Evolutionary conservation across 1,139 yeast species (phyloP).

Genomic region (Sugiyamaella novakii): DNA sequence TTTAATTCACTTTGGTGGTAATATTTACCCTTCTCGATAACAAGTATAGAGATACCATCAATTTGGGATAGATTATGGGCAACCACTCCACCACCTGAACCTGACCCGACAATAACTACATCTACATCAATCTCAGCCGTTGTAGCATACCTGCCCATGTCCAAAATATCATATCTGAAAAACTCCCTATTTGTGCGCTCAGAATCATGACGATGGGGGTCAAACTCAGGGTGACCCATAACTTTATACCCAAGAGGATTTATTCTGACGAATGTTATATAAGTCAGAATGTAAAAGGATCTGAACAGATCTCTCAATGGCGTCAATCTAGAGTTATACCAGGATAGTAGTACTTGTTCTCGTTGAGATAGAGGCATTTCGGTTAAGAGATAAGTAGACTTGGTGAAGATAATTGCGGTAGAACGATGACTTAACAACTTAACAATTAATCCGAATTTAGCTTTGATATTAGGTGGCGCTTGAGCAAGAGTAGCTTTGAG

Average conservation of each 20-base stretch:
- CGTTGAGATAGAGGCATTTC: conserved; percentile 34
- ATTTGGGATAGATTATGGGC: conserved; percentile 51
- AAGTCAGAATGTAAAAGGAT: conserved; percentile 25
- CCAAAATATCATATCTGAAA: conserved; percentile 23
- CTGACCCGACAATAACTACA: conserved; percentile 58
- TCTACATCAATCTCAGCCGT: conserved; percentile 38
- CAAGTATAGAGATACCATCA: conserved; percentile 51
- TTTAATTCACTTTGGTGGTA: conserved; percentile 46
- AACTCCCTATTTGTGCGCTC: conserved; percentile 17
- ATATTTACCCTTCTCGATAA: conserved; percentile 58
- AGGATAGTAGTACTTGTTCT: conserved; percentile 25
- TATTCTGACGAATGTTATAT: conserved; percentile 24
- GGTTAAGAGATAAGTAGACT: conserved; percentile 30
- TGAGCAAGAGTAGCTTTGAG: conserved; percentile 19
- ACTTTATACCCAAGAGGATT: conserved; percentile 28
- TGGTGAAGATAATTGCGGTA: conserved; percentile 33
- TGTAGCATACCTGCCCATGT: conserved; percentile 28
- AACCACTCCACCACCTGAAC: conserved; percentile 62
- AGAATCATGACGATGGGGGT: conserved; percentile 25
- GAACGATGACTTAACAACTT: conserved; percentile 31
- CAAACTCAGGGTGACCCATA: conserved; percentile 33
- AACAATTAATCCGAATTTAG: conserved; percentile 28
- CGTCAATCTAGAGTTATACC: conserved; percentile 31
- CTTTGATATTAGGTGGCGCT: conserved; percentile 19
- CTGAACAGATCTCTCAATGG: conserved; percentile 30